Conservation (phyloP, 139 green algal species). For the Chlorella sorokiniana region DNA sequence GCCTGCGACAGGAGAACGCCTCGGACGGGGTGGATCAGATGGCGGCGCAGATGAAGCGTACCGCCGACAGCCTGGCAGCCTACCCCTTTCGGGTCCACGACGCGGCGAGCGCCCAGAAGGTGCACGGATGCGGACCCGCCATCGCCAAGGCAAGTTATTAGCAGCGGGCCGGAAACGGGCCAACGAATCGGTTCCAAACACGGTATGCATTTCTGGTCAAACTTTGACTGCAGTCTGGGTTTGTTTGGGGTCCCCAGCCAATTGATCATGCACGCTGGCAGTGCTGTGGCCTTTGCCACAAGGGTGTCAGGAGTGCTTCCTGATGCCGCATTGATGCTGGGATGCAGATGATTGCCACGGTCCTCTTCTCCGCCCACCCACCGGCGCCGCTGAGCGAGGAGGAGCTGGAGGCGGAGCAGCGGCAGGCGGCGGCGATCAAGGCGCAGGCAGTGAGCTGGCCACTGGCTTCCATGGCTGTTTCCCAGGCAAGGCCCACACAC, state of each 20-base stretch:
- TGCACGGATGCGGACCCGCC: slow-evolving; percentile 26
- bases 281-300: no score
- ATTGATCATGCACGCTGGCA: no score
- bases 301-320: no score
- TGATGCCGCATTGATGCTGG: not conserved
- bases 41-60: slow-evolving; percentile 3
- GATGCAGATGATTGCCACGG: slow-evolving; percentile 27
- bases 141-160: slow-evolving; percentile 26
- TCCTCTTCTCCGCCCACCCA: slow-evolving; percentile 40
- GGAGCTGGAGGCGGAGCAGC: slow-evolving; percentile 27
- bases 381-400: slow-evolving; percentile 22
- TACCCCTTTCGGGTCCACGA: slow-evolving; percentile 35
- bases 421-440: not conserved
- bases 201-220: no score
- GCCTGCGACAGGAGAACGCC: no score
- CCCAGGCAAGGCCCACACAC: not conserved
- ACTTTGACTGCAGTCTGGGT: no score
- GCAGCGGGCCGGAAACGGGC: no score
- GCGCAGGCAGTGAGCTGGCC: not conserved
- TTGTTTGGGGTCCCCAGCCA: no score
- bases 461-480: not conserved
- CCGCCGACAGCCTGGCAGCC: slow-evolving; percentile 12
- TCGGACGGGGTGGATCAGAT: not conserved
- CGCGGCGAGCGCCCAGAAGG: not conserved
- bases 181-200: no score